phyloP scores from a whole-genome alignment of 441 rosid genomes.

The Adansonia rubrostipa region DNA sequence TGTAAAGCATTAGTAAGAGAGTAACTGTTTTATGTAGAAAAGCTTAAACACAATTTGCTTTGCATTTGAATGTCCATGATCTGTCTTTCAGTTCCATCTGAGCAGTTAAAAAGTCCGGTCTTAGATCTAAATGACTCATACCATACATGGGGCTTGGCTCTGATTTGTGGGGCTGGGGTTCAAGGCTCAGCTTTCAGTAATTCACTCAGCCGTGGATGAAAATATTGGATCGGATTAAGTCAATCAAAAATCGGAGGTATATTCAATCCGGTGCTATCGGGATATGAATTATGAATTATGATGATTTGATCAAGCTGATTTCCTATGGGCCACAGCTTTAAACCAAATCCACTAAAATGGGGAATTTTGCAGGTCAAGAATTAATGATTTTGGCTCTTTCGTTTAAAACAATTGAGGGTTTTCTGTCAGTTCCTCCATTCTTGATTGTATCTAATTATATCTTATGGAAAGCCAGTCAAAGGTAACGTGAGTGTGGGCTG shows the following conservation, averaged over 20 bases:
- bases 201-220: no score
- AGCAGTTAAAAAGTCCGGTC: background rate
- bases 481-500: background rate
- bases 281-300: background rate
- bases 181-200: background rate
- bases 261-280: no score
- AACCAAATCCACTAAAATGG: background rate
- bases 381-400: background rate
- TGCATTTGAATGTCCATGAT: background rate
- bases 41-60: background rate
- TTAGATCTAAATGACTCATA: background rate
- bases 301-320: background rate
- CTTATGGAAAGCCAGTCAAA: background rate
- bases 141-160: background rate
- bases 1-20: background rate
- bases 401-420: background rate
- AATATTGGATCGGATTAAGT: no score
- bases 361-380: constrained; percentile 9
- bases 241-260: no score
- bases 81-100: background rate
- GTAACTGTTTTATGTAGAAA: background rate
- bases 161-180: background rate
- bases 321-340: background rate
- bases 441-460: no score
- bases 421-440: no score